A percentile compares a stretch with the other conserved stretches of the same genome.
phyloP scores from a whole-genome alignment of 176 grass and related monocot genomes.

The Saccharum spontaneum region DNA sequence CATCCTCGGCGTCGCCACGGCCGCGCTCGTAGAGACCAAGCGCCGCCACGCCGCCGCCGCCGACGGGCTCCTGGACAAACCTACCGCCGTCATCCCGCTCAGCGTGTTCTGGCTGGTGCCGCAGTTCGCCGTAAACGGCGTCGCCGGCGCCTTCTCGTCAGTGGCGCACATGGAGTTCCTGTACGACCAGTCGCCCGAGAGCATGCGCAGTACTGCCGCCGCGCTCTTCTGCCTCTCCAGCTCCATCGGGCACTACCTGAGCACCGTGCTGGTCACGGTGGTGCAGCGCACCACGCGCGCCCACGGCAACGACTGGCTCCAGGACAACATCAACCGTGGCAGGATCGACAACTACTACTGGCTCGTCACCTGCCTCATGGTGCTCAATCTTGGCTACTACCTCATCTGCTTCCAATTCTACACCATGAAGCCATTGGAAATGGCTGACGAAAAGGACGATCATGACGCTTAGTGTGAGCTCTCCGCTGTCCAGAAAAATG shows the following conservation, averaged over 20 bases:
- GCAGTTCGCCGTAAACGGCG: constrained; percentile 69
- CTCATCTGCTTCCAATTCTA: constrained; percentile 62
- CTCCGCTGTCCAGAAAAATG: too few relatives aligned
- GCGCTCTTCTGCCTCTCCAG: constrained; percentile 72
- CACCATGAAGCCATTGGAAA: constrained; percentile 51
- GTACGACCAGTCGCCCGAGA: constrained; percentile 85
- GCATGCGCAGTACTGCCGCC: constrained; percentile 76
- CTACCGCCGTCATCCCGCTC: constrained; percentile 35
- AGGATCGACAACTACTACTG: constrained; percentile 80
- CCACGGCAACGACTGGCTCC: constrained; percentile 63
- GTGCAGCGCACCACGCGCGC: constrained; percentile 58
- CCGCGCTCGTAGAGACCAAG: constrained; percentile 62
- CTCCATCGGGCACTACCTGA: constrained; percentile 65
- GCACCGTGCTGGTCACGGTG: constrained; percentile 60
- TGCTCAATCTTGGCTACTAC: constrained; percentile 68
- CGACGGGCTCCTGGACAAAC: constrained; percentile 44
- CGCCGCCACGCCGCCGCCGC: constrained; percentile 33
- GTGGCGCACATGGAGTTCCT: constrained; percentile 82
- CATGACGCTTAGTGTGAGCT: too few relatives aligned
- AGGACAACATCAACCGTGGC: constrained; percentile 81
- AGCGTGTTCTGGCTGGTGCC: constrained; percentile 89
- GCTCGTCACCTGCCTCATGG: constrained; percentile 66
- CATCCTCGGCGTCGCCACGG: constrained; percentile 40
- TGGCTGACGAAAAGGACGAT: too few relatives aligned
- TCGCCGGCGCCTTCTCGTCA: constrained; percentile 52